A percentile compares a stretch with the other conserved stretches of the same genome.
Conservation (phyloP, 164 flowering plant genomes). For the Vitis rupestris region DNA sequence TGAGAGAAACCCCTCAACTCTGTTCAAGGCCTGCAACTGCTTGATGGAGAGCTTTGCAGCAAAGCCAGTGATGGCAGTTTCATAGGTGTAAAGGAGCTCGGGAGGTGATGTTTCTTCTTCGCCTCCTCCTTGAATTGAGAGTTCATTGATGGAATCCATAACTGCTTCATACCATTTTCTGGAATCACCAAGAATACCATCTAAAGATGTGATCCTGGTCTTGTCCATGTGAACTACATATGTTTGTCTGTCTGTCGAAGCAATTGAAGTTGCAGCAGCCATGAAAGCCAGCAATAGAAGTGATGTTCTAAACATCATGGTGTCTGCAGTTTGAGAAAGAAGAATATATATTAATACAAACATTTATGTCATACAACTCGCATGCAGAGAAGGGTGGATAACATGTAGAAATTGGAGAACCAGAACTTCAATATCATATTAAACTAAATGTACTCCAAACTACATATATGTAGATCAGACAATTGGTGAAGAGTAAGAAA, state of each 20-base stretch:
- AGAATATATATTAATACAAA: too few relatives aligned
- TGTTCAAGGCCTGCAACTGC: slow-evolving; percentile 36
- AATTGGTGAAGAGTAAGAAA: too few relatives aligned
- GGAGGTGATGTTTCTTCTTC: slow-evolving; percentile 25
- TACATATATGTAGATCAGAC: too few relatives aligned
- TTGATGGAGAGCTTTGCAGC: slow-evolving; percentile 57
- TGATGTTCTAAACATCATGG: slow-evolving; percentile 16
- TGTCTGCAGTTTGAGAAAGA: slow-evolving; percentile 7
- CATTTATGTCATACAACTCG: too few relatives aligned
- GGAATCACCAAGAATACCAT: slow-evolving; percentile 18
- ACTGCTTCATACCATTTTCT: slow-evolving; percentile 44
- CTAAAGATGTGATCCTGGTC: slow-evolving; percentile 29
- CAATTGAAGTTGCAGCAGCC: slow-evolving; percentile 17
- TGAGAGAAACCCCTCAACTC: slow-evolving; percentile 51
- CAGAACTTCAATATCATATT: too few relatives aligned
- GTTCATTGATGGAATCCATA: slow-evolving; percentile 31
- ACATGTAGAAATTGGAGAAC: too few relatives aligned
- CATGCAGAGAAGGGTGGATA: too few relatives aligned
- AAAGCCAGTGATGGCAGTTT: slow-evolving; percentile 59
- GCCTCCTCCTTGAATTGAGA: slow-evolving; percentile 22
- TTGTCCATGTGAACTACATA: slow-evolving; percentile 71
- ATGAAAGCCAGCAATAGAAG: slow-evolving; percentile 25
- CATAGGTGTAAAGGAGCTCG: slow-evolving; percentile 55
- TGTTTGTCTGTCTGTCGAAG: slow-evolving; percentile 33
- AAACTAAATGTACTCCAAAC: too few relatives aligned